Evolutionary conservation across 176 grass and related monocot species (phyloP).

Genomic region (Saccharum officinarum): DNA sequence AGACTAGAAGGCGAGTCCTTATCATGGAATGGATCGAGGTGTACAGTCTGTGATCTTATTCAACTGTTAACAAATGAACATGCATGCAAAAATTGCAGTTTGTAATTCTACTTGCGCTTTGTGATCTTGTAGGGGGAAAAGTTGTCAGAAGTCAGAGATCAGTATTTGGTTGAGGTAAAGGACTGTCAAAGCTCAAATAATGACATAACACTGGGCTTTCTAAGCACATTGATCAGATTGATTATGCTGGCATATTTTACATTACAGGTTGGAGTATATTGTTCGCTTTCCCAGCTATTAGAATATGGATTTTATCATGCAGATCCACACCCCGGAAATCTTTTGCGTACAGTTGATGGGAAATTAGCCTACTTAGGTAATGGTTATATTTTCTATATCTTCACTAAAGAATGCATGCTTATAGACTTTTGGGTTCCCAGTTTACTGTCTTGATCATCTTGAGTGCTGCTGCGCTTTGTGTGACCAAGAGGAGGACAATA

Average conservation of each 20-base stretch:
- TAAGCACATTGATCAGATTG: slow-evolving; percentile 23
- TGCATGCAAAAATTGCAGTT: slow-evolving; percentile 4
- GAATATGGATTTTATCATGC: slow-evolving; percentile 99
- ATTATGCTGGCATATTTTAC: slow-evolving; percentile 25
- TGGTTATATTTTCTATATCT: slow-evolving; percentile 8
- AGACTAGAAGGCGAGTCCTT: slow-evolving; percentile 71
- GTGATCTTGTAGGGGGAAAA: slow-evolving; percentile 57
- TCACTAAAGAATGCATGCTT: background rate
- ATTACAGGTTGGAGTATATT: slow-evolving; percentile 92
- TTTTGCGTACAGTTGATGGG: slow-evolving; percentile 83
- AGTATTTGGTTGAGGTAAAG: slow-evolving; percentile 92
- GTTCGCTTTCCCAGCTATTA: slow-evolving; percentile 96
- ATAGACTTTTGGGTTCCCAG: slow-evolving; percentile 13
- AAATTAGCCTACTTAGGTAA: slow-evolving; percentile 97
- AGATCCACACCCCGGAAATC: slow-evolving; percentile 98
- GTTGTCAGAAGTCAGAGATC: slow-evolving; percentile 84
- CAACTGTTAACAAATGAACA: slow-evolving; percentile 1
- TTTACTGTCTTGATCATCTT: background rate
- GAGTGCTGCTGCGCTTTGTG: background rate
- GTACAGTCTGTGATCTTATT: slow-evolving; percentile 29
- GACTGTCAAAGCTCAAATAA: slow-evolving; percentile 6
- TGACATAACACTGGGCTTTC: background rate
- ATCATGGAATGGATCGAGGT: slow-evolving; percentile 99
- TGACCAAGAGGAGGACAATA: background rate
- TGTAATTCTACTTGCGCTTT: background rate